Percentiles rank a stretch among this genome's conserved stretches.
These are phyloP conservation scores for Teunomyces aglyptinius DNA, from an alignment of 805 yeast genomes.

Conservation along the genomic window DNA sequence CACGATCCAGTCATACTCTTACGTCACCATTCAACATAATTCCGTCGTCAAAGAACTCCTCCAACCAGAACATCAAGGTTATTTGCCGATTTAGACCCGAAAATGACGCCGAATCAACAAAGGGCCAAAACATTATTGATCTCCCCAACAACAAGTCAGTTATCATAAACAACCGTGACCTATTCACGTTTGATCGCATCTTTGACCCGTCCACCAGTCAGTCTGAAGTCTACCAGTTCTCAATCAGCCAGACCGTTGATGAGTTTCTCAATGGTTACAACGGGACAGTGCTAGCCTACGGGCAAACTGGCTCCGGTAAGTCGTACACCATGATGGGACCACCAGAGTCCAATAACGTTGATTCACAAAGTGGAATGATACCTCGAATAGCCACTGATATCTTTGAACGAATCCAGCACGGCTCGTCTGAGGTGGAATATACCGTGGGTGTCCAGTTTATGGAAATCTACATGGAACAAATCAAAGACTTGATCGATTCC, in stretches of 20 bases:
- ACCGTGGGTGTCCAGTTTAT: constrained; percentile 68
- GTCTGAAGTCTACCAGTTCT: constrained; percentile 54
- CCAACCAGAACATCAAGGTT: constrained; percentile 50
- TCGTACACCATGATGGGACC: constrained; percentile 75
- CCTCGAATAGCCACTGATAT: constrained; percentile 70
- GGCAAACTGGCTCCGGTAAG: constrained; percentile 78
- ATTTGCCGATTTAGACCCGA: constrained; percentile 72
- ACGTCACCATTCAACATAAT: constrained; percentile 2
- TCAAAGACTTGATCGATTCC: constrained; percentile 63
- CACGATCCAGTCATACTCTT: background rate
- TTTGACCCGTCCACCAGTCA: constrained; percentile 55
- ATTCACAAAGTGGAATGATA: constrained; percentile 56
- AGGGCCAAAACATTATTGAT: constrained; percentile 18
- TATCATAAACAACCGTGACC: constrained; percentile 24
- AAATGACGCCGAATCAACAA: constrained; percentile 29
- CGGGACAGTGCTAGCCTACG: constrained; percentile 75
- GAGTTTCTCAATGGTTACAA: constrained; percentile 75
- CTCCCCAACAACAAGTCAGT: constrained; percentile 28
- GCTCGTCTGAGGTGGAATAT: constrained; percentile 53
- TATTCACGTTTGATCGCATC: constrained; percentile 64
- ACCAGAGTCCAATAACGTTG: constrained; percentile 22
- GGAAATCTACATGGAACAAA: constrained; percentile 80
- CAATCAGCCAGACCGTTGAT: constrained; percentile 60
- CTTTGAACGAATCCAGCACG: constrained; percentile 51
- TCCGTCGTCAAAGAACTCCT: background rate